Evolutionary conservation across 2,329 filamentous ascomycete species (phyloP), one percentile per base, ranked within the genome.

Genomic region (Calonectria ilicicola): DNA sequence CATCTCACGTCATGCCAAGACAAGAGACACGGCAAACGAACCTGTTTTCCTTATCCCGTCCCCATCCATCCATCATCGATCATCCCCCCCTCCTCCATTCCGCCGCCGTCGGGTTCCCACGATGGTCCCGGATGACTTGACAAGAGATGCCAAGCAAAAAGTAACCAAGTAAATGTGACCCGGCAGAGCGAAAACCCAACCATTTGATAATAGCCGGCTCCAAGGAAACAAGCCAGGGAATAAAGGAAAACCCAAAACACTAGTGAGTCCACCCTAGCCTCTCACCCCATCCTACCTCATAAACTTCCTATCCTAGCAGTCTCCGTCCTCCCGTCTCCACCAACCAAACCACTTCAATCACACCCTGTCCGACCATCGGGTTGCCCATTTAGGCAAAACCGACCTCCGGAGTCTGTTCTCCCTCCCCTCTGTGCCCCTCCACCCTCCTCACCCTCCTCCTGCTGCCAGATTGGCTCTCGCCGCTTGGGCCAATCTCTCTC

Each of bases 311-410:
- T 63, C 32, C 53, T 38, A 65, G 44, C 35, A 17, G 46, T 26
- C 51, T 53, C 65, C 49, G 49, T 46, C 38, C 23, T 58, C 49
- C 49, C 40, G 27, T 67, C 44, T 63, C 62, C 60, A 44, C 66
- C 69, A 62, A 60, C n/a, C 29, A 21, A 15, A 38, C 23, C 47
- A 35, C 32, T 9, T 69, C 44, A 65, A 47, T 65, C 62, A 70
- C 63, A 62, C 51, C 47, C 35, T 32, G 32, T 60, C 53, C 53
- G 21, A 40, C 53, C 53, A 40, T 64, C 75, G 76, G 74, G 5
- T 75, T 79, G n/a, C 77, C 71, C 29, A 9, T 73, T 77, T 75
- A n/a, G 64, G 72, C 62, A 38, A 76, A 35, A n/a, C 73, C 75
- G 76, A 56, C 49, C 66, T 74, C 56, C 46, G 53, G 67, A 51